These are phyloP conservation scores for Penicillium sp. DNA, from an alignment of 2,329 filamentous ascomycete genomes.

Conservation along the genomic window DNA sequence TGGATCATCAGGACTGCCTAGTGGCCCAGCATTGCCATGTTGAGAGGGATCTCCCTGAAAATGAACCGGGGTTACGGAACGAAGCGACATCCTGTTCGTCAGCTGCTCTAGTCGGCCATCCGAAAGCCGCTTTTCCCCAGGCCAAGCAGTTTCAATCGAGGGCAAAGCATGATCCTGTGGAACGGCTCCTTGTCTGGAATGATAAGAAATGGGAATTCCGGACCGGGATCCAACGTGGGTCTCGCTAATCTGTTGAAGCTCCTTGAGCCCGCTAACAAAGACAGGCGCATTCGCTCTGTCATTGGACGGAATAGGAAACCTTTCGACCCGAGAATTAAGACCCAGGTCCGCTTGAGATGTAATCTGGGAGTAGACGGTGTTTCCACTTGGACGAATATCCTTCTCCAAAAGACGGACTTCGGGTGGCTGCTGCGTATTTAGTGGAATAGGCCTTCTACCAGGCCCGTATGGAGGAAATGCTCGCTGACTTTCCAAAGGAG, in stretches of 20 bases:
- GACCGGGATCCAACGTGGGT: constrained; percentile 16
- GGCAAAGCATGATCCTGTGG: constrained; percentile 31
- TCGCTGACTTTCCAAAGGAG: constrained; percentile 9
- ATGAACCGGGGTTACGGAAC: constrained; percentile 29
- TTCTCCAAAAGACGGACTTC: constrained; percentile 18
- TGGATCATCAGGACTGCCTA: constrained; percentile 24
- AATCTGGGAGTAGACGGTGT: constrained; percentile 21
- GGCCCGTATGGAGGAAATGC: constrained; percentile 7
- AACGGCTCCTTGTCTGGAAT: constrained; percentile 15
- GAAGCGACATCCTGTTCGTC: constrained; percentile 28
- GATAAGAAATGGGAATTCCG: constrained; percentile 13
- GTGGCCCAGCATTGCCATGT: constrained; percentile 17
- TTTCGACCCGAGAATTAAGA: constrained; percentile 15
- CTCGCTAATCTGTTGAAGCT: constrained; percentile 15
- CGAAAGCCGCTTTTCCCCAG: constrained; percentile 21
- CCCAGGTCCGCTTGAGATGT: constrained; percentile 21
- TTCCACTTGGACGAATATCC: constrained; percentile 16
- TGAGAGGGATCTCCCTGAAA: constrained; percentile 22
- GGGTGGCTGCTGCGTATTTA: constrained; percentile 26
- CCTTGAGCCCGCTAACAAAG: constrained; percentile 31
- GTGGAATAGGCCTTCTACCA: constrained; percentile 12
- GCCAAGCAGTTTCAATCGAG: constrained; percentile 32
- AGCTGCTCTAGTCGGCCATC: constrained; percentile 27
- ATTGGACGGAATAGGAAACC: constrained; percentile 12
- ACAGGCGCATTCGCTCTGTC: constrained; percentile 26